phyloP scores from a whole-genome alignment of 441 rosid species.

The Caryocar brasiliense region DNA sequence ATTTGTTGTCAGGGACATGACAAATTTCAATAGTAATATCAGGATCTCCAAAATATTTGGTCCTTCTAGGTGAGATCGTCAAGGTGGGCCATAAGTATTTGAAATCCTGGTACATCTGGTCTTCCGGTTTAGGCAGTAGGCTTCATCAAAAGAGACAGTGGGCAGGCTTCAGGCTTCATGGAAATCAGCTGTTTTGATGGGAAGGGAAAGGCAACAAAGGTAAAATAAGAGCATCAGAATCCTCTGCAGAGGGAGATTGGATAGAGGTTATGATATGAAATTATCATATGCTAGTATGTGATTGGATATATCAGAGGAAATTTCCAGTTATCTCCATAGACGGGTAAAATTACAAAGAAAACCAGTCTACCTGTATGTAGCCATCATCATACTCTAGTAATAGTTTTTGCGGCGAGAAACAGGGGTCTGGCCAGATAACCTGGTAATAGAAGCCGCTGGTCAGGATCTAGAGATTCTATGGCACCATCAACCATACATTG shows the following conservation, averaged over 20 bases:
- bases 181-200: constrained; percentile 78
- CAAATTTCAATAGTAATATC: constrained; percentile 29
- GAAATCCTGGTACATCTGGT: constrained; percentile 76
- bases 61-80: constrained; percentile 67
- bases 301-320: constrained; percentile 23
- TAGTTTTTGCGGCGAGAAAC: constrained; percentile 71
- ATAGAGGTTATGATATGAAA: constrained; percentile 44
- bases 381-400: constrained; percentile 52
- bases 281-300: constrained; percentile 17
- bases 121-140: constrained; percentile 76
- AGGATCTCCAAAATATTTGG: constrained; percentile 47
- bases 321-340: constrained; percentile 14
- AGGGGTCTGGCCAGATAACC: constrained; percentile 76
- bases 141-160: constrained; percentile 64
- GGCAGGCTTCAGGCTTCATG: constrained; percentile 93
- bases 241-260: constrained; percentile 46
- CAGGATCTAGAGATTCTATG: constrained; percentile 21
- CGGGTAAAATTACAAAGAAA: constrained; percentile 14
- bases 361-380: constrained; percentile 39
- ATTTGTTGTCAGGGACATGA: constrained; percentile 53
- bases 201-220: constrained; percentile 70
- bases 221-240: constrained; percentile 64
- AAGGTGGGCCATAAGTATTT: constrained; percentile 61
- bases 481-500: background rate
- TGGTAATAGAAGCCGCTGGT: constrained; percentile 46